phyloP scores from a whole-genome alignment of 805 yeast species.

The Kuraishia ogatae region DNA sequence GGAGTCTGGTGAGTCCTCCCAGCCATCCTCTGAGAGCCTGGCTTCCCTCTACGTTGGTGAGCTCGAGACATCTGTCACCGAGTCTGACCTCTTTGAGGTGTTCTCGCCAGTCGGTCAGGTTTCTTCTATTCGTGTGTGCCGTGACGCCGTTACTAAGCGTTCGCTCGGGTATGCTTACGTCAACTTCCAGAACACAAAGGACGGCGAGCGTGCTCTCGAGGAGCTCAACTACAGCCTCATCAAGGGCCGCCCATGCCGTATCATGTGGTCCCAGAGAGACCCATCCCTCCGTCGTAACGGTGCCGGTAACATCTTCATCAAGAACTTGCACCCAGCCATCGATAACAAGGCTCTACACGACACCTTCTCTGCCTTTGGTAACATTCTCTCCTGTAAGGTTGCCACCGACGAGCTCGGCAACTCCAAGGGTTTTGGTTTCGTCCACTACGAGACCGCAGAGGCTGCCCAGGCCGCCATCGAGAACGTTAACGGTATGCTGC shows the following conservation, averaged over 20 bases:
- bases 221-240: constrained; percentile 90
- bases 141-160: constrained; percentile 95
- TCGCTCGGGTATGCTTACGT: constrained; percentile 98
- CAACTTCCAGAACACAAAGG: constrained; percentile 82
- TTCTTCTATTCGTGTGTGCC: constrained; percentile 95
- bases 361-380: constrained; percentile 95
- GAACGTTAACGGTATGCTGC: constrained; percentile 95
- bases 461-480: constrained; percentile 93
- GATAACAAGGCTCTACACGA: constrained; percentile 99
- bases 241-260: constrained; percentile 96
- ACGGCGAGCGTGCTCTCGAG: constrained; percentile 91
- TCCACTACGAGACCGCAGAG: constrained; percentile 89
- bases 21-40: constrained; percentile 44
- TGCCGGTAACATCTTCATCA: constrained; percentile 94
- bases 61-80: constrained; percentile 85
- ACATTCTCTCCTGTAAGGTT: constrained; percentile 92
- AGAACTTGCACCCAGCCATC: constrained; percentile 96
- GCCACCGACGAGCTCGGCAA: constrained; percentile 88
- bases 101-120: constrained; percentile 94
- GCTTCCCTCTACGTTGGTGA: constrained; percentile 97
- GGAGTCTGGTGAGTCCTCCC: constrained; percentile 24
- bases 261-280: constrained; percentile 99
- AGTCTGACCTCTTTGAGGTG: constrained; percentile 89
- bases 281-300: constrained; percentile 93
- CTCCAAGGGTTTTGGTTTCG: constrained; percentile 96